Conservation (phyloP, 2,329 filamentous ascomycete species). For the Tolypocladium cylindrosporum region DNA sequence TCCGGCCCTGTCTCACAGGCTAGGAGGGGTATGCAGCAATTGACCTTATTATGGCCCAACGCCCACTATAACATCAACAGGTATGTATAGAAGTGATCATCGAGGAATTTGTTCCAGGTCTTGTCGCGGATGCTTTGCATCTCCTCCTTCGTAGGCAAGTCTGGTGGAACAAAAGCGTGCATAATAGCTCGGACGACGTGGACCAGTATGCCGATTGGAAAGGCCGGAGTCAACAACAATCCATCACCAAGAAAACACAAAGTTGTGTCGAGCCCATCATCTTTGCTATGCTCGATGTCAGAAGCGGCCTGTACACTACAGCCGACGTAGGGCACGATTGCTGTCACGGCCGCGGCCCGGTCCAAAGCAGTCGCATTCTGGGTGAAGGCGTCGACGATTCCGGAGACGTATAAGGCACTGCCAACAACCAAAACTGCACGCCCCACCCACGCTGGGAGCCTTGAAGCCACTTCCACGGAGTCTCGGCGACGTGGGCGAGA, state of each 20-base stretch:
- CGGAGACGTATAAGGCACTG: neutral
- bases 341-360: neutral
- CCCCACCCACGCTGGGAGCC: neutral
- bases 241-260: neutral
- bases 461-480: neutral
- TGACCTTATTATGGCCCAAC: too few species aligned
- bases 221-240: neutral
- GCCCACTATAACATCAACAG: too few species aligned
- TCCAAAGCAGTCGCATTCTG: neutral
- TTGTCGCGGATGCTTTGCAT: neutral
- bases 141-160: neutral
- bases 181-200: neutral
- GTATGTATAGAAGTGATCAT: neutral
- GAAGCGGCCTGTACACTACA: neutral
- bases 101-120: neutral
- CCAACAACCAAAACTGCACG: neutral
- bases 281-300: neutral
- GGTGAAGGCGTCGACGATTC: neutral
- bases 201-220: neutral
- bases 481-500: neutral
- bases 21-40: too few species aligned
- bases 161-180: neutral
- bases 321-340: neutral
- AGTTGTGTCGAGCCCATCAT: neutral
- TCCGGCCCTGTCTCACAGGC: too few species aligned